Base-by-base conservation (phyloP, 257 asterid genomes). In the Thymus quinquecostatus region DNA sequence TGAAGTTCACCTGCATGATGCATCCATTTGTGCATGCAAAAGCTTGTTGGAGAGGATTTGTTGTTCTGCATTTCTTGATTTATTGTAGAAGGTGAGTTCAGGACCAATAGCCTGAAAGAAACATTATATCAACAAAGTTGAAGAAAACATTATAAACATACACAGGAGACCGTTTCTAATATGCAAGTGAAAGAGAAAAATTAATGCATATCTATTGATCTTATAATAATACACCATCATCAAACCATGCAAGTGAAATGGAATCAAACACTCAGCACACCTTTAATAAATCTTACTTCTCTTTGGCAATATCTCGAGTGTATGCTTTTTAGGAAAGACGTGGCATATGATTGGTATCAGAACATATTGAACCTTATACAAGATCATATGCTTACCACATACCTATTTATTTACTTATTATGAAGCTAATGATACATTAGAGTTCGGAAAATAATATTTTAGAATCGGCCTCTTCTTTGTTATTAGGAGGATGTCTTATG, bases 1-100 rank as follows among this genome's bases (percentile, higher is more conserved):
- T 74, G 69, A 77, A 72, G 70, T 60, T 64, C 13, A 93, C 99
- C 98, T 88, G 93, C 93, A 92, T 79, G 82, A 92, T 44, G 93
- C 95, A 71, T 95, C 98, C 87, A 95, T 85, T 72, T 89, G 92
- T 30, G 91, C 89, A 81, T 92, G 99, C 88, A 95, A 86, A 70
- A 91, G 94, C 78, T 89, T 95, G 87, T 92, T 95, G 8, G 89
- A 82, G 40, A 95, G 89, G 60, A 56, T 62, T 60, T 68, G 77
- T 9, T 91, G 82, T 56, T 82, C 92, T 60, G 87, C 85, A 75
- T 82, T 83, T 78, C 80, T 85, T 72, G 99, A 86, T 69, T 87
- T 82, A 78, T 78, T 88, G 82, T 88, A 91, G 81, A 95, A 95
- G 80, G 99, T 91, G 69, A 95, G 95, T 86, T 95, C 99, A 51